Evolutionary conservation across 1,139 yeast species (phyloP), one percentile per base, ranked within the genome.

Genomic region (Yamadazyma membranifaciens): DNA sequence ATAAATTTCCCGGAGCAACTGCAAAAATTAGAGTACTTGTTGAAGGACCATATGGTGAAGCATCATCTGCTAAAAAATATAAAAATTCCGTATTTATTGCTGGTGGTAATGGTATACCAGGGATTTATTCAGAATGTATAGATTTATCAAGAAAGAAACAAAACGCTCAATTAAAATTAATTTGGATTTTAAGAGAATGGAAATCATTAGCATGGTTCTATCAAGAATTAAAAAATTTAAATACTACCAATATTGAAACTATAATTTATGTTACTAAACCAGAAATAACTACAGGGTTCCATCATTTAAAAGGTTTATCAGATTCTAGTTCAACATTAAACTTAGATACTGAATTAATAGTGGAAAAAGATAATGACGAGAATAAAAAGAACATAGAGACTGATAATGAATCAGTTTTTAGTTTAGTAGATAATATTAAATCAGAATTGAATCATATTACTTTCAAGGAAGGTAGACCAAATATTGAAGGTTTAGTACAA

Each of bases 121-220:
- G 85, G 42, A 69, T 44, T 41, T 57, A 55, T 59, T 49, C 58
- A 10, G 60, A 56, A 43, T 43, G 49, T 36, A 44, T 52, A 38
- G 57, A 52, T 35, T 38, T 55, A 17, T 43, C 52, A 7, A 50
- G 50, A 39, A 50, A 38, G 29, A 49, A 45, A 31, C 39, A 43
- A 17, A 43, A 42, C 28, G 32, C 42, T 36, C 37, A 46, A 31
- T 39, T 49, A 33, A 54, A 53, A 39, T 48, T 56, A 29, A 41
- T 53, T 20, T 80, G 85, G 85, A 63, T 73, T 13, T 60, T 75
- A 9, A 63, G 74, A 40, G 73, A 71, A 44, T 56, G 59, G 40
- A 60, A 59, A 27, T 57, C 73, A 2, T 51, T 78, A 31, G 50
- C 56, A 3, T 75, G 80, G 79, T 76, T 77, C 53, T 56, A 54